These are phyloP conservation scores for Fusarium miscanthi DNA, from an alignment of 2,329 filamentous ascomycete genomes.

Conservation along the genomic window DNA sequence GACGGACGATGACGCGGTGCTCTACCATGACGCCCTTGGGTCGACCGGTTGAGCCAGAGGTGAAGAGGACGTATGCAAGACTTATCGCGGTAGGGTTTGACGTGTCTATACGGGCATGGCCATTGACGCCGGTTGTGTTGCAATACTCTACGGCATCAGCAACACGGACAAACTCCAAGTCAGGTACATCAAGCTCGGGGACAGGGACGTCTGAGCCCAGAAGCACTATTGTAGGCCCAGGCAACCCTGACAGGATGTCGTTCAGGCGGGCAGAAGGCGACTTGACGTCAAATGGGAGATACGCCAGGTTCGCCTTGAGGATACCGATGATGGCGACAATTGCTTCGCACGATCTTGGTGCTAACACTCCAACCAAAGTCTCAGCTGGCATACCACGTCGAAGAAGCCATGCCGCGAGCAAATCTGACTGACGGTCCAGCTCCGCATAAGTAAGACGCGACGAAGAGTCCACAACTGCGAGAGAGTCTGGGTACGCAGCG, in stretches of 20 bases:
- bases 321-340: slow-evolving; percentile 40
- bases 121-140: not conserved
- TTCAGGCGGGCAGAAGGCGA: slow-evolving; percentile 24
- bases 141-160: not conserved
- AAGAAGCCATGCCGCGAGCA: slow-evolving; percentile 32
- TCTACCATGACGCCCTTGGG: slow-evolving; percentile 61
- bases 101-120: accelerated
- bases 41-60: slow-evolving; percentile 61
- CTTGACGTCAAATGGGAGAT: slow-evolving; percentile 41
- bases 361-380: slow-evolving; percentile 32
- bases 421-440: slow-evolving; percentile 33
- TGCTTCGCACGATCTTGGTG: slow-evolving; percentile 40
- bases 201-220: not conserved
- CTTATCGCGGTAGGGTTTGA: not conserved
- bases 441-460: slow-evolving; percentile 37
- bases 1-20: slow-evolving; percentile 31
- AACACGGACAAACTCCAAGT: not conserved
- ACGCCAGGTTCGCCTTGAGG: slow-evolving; percentile 42
- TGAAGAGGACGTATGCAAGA: slow-evolving; percentile 57
- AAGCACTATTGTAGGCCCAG: not conserved
- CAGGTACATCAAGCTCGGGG: not conserved
- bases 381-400: slow-evolving; percentile 9
- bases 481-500: not conserved
- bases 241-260: slow-evolving; percentile 21
- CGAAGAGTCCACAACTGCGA: slow-evolving; percentile 35